phyloP scores from a whole-genome alignment of 352 stramenopile species.

The Pythium apleroticum region DNA sequence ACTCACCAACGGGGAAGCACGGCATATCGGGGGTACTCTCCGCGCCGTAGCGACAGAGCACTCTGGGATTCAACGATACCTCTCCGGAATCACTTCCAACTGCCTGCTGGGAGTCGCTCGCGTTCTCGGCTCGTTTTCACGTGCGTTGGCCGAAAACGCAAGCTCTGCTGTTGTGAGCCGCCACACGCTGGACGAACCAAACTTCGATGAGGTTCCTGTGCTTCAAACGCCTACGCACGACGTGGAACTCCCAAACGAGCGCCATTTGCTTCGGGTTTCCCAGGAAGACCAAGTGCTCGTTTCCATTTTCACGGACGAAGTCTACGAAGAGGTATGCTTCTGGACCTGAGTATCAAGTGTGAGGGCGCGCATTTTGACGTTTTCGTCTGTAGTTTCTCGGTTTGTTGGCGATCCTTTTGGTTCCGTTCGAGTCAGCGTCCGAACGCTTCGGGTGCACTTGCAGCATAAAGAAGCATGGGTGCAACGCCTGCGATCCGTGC shows the following conservation, averaged over 20 bases:
- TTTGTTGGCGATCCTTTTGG: conserved; percentile 5
- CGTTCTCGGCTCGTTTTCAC: conserved; percentile 14
- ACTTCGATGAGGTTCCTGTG: not conserved
- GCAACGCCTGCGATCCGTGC: conserved; percentile 17
- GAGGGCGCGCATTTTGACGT: not conserved
- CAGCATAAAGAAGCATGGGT: not conserved
- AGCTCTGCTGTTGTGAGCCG: not conserved
- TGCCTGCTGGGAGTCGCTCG: conserved; percentile 11
- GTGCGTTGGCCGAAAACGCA: conserved; percentile 1
- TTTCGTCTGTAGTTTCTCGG: conserved; percentile 8
- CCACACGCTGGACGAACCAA: not conserved
- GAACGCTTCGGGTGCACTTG: conserved; percentile 24
- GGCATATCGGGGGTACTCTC: conserved; percentile 7
- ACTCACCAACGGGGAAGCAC: conserved; percentile 18
- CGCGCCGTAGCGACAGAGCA: not conserved
- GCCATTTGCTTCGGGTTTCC: conserved; percentile 7
- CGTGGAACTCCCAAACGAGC: not conserved
- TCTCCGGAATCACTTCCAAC: conserved; percentile 2
- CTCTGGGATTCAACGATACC: conserved; percentile 17
- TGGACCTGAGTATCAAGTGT: not conserved
- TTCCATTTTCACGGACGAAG: conserved; percentile 19
- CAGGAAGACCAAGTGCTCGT: conserved; percentile 6
- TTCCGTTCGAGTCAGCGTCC: not conserved
- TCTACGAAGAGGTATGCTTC: conserved; percentile 22
- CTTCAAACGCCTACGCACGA: not conserved